Evolutionary conservation across 306 rosid genomes (phyloP), one percentile per base, ranked within the genome.

Genomic region (Rubus idaeus): DNA sequence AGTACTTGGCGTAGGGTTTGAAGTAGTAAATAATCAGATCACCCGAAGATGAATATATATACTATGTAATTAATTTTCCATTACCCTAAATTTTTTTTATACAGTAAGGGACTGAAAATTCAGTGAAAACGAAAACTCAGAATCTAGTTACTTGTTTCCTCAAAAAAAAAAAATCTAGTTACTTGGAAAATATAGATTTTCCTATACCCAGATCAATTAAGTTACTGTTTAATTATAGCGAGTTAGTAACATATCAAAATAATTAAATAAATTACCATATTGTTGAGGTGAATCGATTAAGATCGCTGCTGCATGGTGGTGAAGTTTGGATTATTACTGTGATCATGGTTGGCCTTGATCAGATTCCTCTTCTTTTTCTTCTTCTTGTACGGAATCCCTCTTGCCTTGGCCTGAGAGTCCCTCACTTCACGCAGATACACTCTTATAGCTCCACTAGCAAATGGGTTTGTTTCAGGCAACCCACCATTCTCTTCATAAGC

Each of bases 401-500:
- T 76, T 9, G 91, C 91, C 73, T 86, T 86, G 4, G 89, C 88
- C 64, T 88, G 91, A 5, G 88, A 83, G 56, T 88, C 89, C 58
- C 88, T 81, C 40, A 88, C 85, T 11, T 88, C 91, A 42, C 91
- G 81, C 45, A 88, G 66, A 55, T 79, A 88, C 57, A 86, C 78
- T 18, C 89, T 72, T 17, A 88, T 84, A 18, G 83, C 81, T 6
- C 86, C 81, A 49, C 76, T 84, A 0, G 89, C 91, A 78, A 88
- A 88, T 1, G 91, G 89, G 73, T 88, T 88, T 0, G 87, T 53
- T 77, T 88, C 91, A 0, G 86, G 85, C 30, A 78, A 79, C 46
- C 91, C 91, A 3, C 91, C 91, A 61, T 79, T 85, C 70, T 88
- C 91, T 70, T 88, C 91, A 12, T 79, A 88, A 47, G 91, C 91